Evolutionary conservation across 192 early-diverging fungal species (phyloP).

Genomic region (Coemansia sp.): DNA sequence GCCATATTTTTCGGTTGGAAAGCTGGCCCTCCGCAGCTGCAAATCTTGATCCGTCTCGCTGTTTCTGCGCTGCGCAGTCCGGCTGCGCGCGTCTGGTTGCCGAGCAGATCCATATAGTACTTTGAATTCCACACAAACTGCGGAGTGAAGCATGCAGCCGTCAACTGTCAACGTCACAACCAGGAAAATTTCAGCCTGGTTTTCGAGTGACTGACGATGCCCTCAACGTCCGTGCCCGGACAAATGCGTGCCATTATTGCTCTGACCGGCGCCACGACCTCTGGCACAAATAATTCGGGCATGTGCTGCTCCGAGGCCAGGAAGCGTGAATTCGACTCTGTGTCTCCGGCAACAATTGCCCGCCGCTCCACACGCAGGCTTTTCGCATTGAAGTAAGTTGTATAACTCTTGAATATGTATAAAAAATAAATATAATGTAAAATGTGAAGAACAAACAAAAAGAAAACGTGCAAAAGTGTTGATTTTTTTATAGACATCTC

Average conservation of each 20-base stretch:
- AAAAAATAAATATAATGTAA: too few relatives aligned
- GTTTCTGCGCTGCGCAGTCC: not conserved
- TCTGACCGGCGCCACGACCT: not conserved
- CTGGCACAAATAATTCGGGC: not conserved
- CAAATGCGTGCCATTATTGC: not conserved
- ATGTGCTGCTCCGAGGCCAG: not conserved
- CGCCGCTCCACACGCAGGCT: not conserved
- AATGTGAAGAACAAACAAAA: too few relatives aligned
- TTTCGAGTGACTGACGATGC: not conserved
- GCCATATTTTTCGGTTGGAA: not conserved
- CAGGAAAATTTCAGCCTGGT: not conserved
- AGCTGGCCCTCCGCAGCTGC: not conserved
- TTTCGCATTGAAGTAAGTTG: too few relatives aligned
- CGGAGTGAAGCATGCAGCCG: not conserved
- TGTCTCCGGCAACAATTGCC: not conserved
- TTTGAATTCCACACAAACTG: not conserved
- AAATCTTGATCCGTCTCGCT: not conserved
- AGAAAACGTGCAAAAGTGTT: too few relatives aligned
- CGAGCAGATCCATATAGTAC: not conserved
- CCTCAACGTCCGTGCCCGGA: not conserved
- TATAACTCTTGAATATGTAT: too few relatives aligned
- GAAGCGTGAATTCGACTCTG: not conserved
- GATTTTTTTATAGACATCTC: too few relatives aligned
- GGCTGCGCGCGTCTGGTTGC: not conserved
- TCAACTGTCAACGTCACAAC: not conserved